phyloP scores from a whole-genome alignment of 1,139 yeast genomes.

The Magnusiomyces starmeri region DNA sequence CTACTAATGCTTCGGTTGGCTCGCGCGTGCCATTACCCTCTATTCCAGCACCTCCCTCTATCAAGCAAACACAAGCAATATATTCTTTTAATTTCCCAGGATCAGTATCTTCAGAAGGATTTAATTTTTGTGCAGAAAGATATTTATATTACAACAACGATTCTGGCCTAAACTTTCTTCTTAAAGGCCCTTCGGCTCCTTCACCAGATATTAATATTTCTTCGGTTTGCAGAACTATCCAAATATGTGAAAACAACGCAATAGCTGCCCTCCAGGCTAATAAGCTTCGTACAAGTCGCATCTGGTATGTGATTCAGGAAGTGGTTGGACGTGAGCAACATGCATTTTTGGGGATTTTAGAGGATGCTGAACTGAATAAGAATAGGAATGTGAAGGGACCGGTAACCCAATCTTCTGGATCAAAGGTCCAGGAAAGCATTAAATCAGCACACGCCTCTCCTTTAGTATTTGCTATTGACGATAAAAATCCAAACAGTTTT shows the following conservation, averaged over 20 bases:
- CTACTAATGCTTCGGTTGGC: constrained; percentile 1
- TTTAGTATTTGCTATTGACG: constrained; percentile 10
- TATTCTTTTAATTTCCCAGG: constrained; percentile 30
- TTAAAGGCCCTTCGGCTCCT: constrained; percentile 8
- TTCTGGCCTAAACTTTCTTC: constrained; percentile 11
- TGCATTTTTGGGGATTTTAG: constrained; percentile 22
- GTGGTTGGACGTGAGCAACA: constrained; percentile 43
- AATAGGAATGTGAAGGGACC: constrained; percentile 6
- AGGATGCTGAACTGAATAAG: too few species aligned
- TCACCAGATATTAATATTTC: constrained; percentile 22
- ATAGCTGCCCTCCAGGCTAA: constrained; percentile 49
- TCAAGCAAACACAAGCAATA: constrained; percentile 12
- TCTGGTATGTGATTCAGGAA: constrained; percentile 60
- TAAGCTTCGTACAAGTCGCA: constrained; percentile 52
- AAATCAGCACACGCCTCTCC: constrained; percentile 15
- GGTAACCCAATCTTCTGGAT: constrained; percentile 12
- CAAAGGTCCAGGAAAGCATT: constrained; percentile 16
- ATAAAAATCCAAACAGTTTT: neutral
- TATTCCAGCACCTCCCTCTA: neutral
- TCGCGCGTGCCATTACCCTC: neutral
- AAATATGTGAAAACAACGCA: constrained; percentile 55
- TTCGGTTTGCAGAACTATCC: constrained; percentile 39
- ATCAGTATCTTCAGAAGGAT: constrained; percentile 22
- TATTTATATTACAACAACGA: constrained; percentile 25
- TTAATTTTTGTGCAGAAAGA: constrained; percentile 29